These are phyloP conservation scores for Candida ulmi DNA, from an alignment of 805 yeast species.

Conservation along the genomic window DNA sequence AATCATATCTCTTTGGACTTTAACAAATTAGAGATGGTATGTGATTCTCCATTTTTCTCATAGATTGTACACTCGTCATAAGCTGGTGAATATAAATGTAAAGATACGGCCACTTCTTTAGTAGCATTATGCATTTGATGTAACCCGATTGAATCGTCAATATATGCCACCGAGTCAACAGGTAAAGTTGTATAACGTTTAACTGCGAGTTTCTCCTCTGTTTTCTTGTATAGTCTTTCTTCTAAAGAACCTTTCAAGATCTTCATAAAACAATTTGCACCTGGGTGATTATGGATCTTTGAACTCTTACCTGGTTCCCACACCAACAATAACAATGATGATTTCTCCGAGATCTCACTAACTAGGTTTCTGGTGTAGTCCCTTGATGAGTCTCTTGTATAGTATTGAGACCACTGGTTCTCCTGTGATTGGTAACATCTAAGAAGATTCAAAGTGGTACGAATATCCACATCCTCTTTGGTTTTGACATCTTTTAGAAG, in stretches of 20 bases:
- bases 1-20: too few species aligned
- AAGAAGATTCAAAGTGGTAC: conserved; percentile 9
- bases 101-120: conserved; percentile 31
- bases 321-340: conserved; percentile 37
- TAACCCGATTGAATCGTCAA: conserved; percentile 39
- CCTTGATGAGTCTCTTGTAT: conserved; percentile 30
- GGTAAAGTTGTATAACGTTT: conserved; percentile 8
- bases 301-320: conserved; percentile 41
- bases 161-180: conserved; percentile 37
- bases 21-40: too few species aligned
- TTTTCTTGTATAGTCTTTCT: conserved; percentile 9
- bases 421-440: conserved; percentile 29
- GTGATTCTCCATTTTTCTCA: conserved; percentile 2
- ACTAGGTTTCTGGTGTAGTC: conserved; percentile 33
- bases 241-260: conserved; percentile 28
- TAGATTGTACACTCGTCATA: conserved; percentile 3
- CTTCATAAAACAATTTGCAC: conserved; percentile 45
- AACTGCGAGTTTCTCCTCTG: not conserved
- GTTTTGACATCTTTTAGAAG: conserved; percentile 1
- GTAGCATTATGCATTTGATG: conserved; percentile 36
- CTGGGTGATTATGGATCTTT: conserved; percentile 44
- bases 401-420: conserved; percentile 37
- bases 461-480: conserved; percentile 6
- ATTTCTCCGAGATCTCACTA: conserved; percentile 36
- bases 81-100: conserved; percentile 41